Base-by-base conservation (phyloP, 257 asterid genomes). In the Solanum pinnatisectum region DNA sequence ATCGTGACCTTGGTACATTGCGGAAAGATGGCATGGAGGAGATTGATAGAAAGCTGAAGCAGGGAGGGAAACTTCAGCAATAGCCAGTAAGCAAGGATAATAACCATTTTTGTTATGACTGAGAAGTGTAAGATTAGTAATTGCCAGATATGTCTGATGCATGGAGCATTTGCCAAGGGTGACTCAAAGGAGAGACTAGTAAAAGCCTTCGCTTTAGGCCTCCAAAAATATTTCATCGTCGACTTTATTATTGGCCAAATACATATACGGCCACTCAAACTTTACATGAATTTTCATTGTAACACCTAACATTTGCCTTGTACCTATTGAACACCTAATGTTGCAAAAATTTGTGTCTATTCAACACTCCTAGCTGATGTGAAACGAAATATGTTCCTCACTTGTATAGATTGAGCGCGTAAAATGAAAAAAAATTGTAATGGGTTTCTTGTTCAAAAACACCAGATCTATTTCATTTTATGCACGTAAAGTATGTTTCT, bases 21-120 rank as follows among this genome's bases (percentile, higher is more conserved):
- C 40, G 98, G 98, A 63, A 97, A 89, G 88, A 92, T 92, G 84
- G 96, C 93, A 27, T 93, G 96, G 96, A 92, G 88, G 90, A 94
- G 94, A 91, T 91, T 97, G 73, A 79, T 92, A 59, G 96, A 92
- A 86, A 92, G 42, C 89, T 91, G 87, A 49, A 92, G 91, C 90
- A 87, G 93, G 88, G 94, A 83, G 49, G 88, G 79, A 79, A 90
- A 84, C 91, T 89, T 88, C 10, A 27, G 40, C 85, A 81, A 46
- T 81, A 30, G 67, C 85, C 40, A 79, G 27, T 79, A 44, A 79
- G 39, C 39, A 79, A 44, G 67, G 65, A 42, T 40, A 40, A 40
- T 46, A 46, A 14, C 20, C 60, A 33, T n/a, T 77, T 76, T 39
- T 77, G 36, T n/a, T 77, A 40, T 39, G n/a, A 15, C 32, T 13